Base-by-base conservation (phyloP, 192 early-diverging fungal species). In the Coemansia sp. region DNA sequence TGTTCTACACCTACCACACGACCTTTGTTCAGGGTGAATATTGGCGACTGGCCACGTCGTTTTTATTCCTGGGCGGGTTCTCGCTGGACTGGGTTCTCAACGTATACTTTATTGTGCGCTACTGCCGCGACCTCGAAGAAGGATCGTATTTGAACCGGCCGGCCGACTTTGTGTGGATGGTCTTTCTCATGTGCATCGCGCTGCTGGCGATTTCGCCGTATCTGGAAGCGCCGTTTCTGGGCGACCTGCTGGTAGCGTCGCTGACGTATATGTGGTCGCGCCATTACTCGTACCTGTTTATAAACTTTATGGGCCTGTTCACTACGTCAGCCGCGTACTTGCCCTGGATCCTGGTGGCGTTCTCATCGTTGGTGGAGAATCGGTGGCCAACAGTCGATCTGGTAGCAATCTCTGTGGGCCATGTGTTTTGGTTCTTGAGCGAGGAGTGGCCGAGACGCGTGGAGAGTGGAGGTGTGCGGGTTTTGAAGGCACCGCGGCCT, bases 191-290 rank as follows among this genome's bases (percentile, higher is more conserved):
- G 19, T 83, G 79, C 32, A 60, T 75, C 0, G 34, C 46, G 4
- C 35, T 77, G 23, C 43, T 91, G 44, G 87, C 84, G 54, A 65
- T 75, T 0, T 45, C 67, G 32, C 60, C 68, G 12, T 51, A 58
- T 17, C 5, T 67, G 45, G 64, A 41, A 19, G 82, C 92, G 55
- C 84, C 84, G 4, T 98, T 97, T 61, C 64, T 97, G 39, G 89
- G 87, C 5, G 80, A 87, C 12, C 80, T 94, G 23, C 67, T 99
- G 10, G 85, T 88, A 0, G 89, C 90, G 50, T 82, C 88, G 25
- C 62, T 99, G 44, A 90, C 94, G 0, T 99, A 99, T 55, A 80
- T 99, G 22, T 99, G 97, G 97, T 89, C 93, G n/a, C 78, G 95
- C 20, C 84, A 90, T 22, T 96, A 99, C 67, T 89, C 94, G n/a